Percentiles rank a stretch among this genome's conserved stretches.
Evolutionary conservation across 164 flowering plant species (phyloP).

Genomic region (Stephania yunnanensis): DNA sequence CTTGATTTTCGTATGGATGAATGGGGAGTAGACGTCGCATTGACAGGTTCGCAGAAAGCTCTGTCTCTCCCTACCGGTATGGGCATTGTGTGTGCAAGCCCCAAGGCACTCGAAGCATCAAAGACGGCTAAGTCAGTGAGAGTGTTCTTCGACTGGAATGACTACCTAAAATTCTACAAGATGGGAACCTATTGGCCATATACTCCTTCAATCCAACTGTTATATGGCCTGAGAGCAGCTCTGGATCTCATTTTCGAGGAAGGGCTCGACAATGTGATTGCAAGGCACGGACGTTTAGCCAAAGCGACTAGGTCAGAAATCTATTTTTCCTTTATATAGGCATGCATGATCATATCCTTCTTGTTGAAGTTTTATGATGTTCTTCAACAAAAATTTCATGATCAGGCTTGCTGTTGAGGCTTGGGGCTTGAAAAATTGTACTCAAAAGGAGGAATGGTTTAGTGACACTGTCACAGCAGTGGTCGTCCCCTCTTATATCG

Average conservation of each 20-base stretch:
- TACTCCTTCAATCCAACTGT: slow-evolving; percentile 93
- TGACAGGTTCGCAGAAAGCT: slow-evolving; percentile 96
- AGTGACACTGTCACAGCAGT: slow-evolving; percentile 98
- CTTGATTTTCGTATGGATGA: slow-evolving; percentile 98
- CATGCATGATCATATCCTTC: not conserved
- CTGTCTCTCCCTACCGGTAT: slow-evolving; percentile 97
- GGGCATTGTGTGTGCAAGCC: slow-evolving; percentile 93
- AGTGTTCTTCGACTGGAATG: slow-evolving; percentile 95
- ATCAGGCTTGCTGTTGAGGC: slow-evolving; percentile 91
- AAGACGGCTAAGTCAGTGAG: slow-evolving; percentile 81
- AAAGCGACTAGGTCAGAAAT: slow-evolving; percentile 70
- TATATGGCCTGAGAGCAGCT: slow-evolving; percentile 89
- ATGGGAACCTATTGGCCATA: slow-evolving; percentile 95
- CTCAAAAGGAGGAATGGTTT: slow-evolving; percentile 87
- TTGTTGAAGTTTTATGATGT: not conserved
- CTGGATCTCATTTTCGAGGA: slow-evolving; percentile 90
- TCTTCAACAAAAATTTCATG: slow-evolving; percentile 10
- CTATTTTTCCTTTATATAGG: not conserved
- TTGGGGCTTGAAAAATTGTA: slow-evolving; percentile 97
- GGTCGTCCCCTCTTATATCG: slow-evolving; percentile 75
- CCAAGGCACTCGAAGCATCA: slow-evolving; percentile 86
- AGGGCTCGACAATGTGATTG: slow-evolving; percentile 92
- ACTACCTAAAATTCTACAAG: slow-evolving; percentile 89
- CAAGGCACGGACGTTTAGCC: slow-evolving; percentile 76
- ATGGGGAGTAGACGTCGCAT: slow-evolving; percentile 95